phyloP scores from a whole-genome alignment of 164 flowering plant genomes.

The Sextonia rubra region DNA sequence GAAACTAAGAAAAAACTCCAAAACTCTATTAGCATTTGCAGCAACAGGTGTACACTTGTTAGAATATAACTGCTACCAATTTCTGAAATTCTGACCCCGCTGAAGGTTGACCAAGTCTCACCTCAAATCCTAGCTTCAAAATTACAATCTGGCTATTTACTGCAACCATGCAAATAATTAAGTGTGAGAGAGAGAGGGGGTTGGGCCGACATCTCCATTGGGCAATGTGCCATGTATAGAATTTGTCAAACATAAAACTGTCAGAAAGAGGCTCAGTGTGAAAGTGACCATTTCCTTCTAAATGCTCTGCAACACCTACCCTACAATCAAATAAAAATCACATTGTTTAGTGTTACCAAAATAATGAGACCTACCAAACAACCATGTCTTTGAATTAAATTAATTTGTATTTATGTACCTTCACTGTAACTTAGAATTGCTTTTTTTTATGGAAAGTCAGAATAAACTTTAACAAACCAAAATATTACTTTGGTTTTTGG shows the following conservation, averaged over 20 bases:
- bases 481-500: neutral
- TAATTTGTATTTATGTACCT: neutral
- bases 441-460: neutral
- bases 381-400: neutral
- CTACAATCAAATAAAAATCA: neutral
- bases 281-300: neutral
- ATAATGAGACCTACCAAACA: neutral
- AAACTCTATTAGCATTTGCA: too few relatives aligned
- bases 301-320: too few relatives aligned
- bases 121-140: too few relatives aligned
- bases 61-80: too few relatives aligned
- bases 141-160: neutral
- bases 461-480: too few relatives aligned
- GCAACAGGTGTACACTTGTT: too few relatives aligned
- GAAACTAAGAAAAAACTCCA: too few relatives aligned
- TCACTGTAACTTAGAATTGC: neutral
- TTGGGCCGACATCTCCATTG: neutral
- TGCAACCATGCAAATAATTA: neutral
- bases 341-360: neutral
- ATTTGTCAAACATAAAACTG: neutral
- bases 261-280: neutral
- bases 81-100: too few relatives aligned
- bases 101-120: too few relatives aligned
- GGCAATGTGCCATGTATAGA: neutral
- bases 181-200: neutral